These are phyloP conservation scores for Starmerella cellae DNA, from an alignment of 805 yeast genomes.

Conservation along the genomic window DNA sequence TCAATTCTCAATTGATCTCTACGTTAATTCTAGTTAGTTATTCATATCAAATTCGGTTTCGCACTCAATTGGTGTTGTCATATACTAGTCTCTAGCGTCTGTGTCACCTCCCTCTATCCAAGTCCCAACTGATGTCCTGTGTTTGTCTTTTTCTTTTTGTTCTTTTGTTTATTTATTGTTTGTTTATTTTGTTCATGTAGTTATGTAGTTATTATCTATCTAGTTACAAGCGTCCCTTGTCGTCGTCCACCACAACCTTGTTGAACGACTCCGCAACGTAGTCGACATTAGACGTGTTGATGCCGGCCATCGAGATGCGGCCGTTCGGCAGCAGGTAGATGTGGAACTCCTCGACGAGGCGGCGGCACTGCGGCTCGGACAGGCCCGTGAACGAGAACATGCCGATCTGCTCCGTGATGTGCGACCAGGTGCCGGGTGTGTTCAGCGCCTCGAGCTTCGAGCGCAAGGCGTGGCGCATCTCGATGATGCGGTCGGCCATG, in stretches of 20 bases:
- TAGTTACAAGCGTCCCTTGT: conserved; percentile 4
- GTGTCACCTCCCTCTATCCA: no score
- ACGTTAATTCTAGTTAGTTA: no score
- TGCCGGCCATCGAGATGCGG: conserved; percentile 80
- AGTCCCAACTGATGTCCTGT: no score
- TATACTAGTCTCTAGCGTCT: no score
- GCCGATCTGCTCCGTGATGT: conserved; percentile 80
- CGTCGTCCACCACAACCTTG: conserved; percentile 22
- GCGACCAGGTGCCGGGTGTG: conserved; percentile 90
- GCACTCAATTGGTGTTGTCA: no score
- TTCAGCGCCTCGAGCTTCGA: conserved; percentile 43
- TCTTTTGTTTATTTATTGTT: no score
- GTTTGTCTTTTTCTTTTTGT: no score
- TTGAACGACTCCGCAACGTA: conserved; percentile 31
- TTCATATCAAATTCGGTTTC: no score
- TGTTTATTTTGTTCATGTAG: no score
- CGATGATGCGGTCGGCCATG: conserved; percentile 72
- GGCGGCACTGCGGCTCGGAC: conserved; percentile 56
- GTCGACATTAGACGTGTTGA: conserved; percentile 67
- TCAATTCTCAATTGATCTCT: no score
- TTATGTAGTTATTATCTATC: no score
- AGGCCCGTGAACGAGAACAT: conserved; percentile 92
- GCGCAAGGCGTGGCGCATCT: conserved; percentile 63
- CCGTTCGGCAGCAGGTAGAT: conserved; percentile 85
- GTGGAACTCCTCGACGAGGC: conserved; percentile 57